A percentile compares a stretch with the other conserved stretches of the same genome.
Evolutionary conservation across 768 basidiomycete species (phyloP).

Genomic region (Mycena kentingensis): DNA sequence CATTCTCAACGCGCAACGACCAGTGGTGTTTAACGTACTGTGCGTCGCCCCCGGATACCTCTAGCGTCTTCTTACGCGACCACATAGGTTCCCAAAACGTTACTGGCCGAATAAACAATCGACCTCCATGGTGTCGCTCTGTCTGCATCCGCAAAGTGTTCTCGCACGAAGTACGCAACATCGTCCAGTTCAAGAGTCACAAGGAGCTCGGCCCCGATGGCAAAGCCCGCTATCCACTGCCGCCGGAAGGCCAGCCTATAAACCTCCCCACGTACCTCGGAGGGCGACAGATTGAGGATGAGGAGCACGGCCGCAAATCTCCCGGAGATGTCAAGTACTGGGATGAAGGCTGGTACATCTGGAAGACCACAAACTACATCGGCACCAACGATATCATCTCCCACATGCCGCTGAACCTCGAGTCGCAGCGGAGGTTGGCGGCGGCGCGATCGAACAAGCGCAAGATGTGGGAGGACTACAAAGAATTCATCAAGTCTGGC

Average conservation of each 20-base stretch:
- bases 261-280: constrained; percentile 49
- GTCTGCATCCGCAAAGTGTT: constrained; percentile 68
- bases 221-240: constrained; percentile 60
- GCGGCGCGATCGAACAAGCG: constrained; percentile 41
- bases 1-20: constrained; percentile 59
- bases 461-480: constrained; percentile 54
- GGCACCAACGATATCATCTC: constrained; percentile 57
- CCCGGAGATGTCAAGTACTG: constrained; percentile 54
- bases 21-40: constrained; percentile 69
- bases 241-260: constrained; percentile 61
- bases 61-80: not conserved
- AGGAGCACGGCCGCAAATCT: constrained; percentile 25
- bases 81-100: constrained; percentile 47
- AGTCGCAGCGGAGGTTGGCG: constrained; percentile 48
- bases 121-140: constrained; percentile 57
- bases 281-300: constrained; percentile 39
- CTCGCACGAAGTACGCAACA: constrained; percentile 63
- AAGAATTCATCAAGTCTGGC: constrained; percentile 38
- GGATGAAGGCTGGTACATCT: constrained; percentile 78
- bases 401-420: constrained; percentile 60
- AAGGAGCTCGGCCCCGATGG: constrained; percentile 44
- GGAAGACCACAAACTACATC: constrained; percentile 57
- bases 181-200: constrained; percentile 48
- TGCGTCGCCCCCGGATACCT: not conserved
- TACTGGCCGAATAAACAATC: constrained; percentile 49